Base-by-base conservation (phyloP, 2,329 filamentous ascomycete genomes). In the Ascochyta pisi region DNA sequence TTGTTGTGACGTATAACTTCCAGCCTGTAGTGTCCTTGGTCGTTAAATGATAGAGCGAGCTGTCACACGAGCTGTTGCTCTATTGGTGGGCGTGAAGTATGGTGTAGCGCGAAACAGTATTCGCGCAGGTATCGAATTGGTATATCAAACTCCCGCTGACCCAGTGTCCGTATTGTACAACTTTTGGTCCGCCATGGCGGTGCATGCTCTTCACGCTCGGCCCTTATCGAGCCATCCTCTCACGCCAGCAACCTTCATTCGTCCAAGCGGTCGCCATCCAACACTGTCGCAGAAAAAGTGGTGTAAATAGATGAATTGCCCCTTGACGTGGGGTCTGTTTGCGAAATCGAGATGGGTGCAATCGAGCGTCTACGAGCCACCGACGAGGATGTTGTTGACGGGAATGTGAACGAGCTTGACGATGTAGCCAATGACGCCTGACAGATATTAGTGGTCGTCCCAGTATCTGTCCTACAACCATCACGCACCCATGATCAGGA, bases 371-470 rank as follows among this genome's bases (percentile, higher is more conserved):
- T 75, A 77, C 65, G 74, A 75, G 44, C 74, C 74, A 53, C 74
- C 74, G 59, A 83, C 81, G 56, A 83, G 75, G 61, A 83, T 82
- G 71, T 82, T 83, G 73, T 82, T 83, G 60, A 83, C 77, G 41
- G 81, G 81, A 56, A 83, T 83, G 67, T 83, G 81, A 50, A 82
- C 74, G 50, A 83, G 78, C 73, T 83, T 83, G 66, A 82, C 79
- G 41, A 82, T 67, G 68, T 82, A 82, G 62, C 81, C 81, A 56
- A 83, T 81, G 51, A 80, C 78, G 42, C 81, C 64, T 67, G 54
- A 3, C 24, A 2, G 1, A 6, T 12, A 45, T 62, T 33, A 60
- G 46, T 33, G 23, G 4, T 37, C 15, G 29, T 13, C 26, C 29
- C 16, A 8, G 27, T 9, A 10, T 37, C 16, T 35, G 9, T 13